Percentiles rank a stretch among this genome's conserved stretches.
Evolutionary conservation across 768 basidiomycete genomes (phyloP).

Genomic region (Gloeophyllum trabeum): DNA sequence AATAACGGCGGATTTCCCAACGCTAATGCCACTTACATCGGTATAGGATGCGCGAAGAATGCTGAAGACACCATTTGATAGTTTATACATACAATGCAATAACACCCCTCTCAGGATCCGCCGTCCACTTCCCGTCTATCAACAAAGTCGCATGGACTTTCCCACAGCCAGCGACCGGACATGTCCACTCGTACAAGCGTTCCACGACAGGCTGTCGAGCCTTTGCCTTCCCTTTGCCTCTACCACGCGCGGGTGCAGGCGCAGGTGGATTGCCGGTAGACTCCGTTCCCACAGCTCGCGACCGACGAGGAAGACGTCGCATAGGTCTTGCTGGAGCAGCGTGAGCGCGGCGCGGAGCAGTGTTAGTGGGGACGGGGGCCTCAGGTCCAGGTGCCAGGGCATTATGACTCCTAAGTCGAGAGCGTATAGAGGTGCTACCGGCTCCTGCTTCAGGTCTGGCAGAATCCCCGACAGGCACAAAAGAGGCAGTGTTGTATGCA

Average conservation of each 20-base stretch:
- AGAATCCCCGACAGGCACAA: too few relatives aligned
- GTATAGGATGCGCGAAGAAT: too few relatives aligned
- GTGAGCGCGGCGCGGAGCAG: not conserved
- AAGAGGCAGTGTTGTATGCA: not conserved
- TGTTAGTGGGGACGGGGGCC: not conserved
- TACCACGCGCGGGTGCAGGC: not conserved
- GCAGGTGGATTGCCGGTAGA: not conserved
- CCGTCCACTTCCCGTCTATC: not conserved
- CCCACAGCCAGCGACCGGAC: not conserved
- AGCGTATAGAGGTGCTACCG: not conserved
- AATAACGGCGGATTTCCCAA: not conserved
- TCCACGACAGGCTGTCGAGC: not conserved
- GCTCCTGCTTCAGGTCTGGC: not conserved
- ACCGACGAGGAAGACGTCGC: not conserved
- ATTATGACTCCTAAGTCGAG: not conserved
- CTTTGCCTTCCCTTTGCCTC: not conserved
- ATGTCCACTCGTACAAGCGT: not conserved
- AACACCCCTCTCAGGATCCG: not conserved
- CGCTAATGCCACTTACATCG: too few relatives aligned
- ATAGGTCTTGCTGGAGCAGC: not conserved
- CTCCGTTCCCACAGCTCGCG: not conserved
- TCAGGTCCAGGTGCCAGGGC: not conserved
- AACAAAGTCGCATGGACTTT: not conserved
- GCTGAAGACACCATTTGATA: too few relatives aligned
- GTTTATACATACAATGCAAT: not conserved